Conservation (phyloP, 2,329 filamentous ascomycete genomes). For the Rosellinia necatrix region DNA sequence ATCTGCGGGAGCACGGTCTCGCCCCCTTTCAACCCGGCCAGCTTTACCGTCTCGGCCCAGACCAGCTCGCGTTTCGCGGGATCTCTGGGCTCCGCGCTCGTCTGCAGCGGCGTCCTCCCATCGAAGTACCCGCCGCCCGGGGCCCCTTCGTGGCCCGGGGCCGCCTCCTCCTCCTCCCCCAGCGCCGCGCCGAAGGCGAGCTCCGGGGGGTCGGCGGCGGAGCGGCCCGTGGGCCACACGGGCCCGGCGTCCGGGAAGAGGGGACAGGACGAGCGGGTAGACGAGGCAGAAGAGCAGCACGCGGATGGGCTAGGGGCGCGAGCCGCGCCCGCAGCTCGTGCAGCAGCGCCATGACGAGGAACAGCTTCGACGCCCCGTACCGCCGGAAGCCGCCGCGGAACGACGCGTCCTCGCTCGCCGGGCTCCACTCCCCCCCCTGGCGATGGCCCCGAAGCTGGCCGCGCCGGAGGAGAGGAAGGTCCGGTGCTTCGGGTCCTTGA, state of each 20-base stretch:
- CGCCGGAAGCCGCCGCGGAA: conserved; percentile 31
- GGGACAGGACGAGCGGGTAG: conserved; percentile 5
- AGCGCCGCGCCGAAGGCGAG: not conserved
- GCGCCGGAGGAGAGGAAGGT: conserved; percentile 24
- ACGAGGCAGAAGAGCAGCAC: conserved; percentile 12
- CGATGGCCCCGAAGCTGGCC: conserved; percentile 27
- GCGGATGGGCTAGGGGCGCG: conserved; percentile 11
- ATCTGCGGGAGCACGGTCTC: conserved; percentile 18
- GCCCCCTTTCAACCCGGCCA: conserved; percentile 7
- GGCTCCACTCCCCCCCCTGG: conserved; percentile 34
- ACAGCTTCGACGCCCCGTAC: conserved; percentile 38
- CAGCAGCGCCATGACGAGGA: conserved; percentile 38
- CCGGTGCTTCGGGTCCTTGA: conserved; percentile 25
- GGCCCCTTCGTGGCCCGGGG: too few relatives aligned
- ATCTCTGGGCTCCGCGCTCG: conserved; percentile 12
- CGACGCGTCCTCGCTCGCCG: conserved; percentile 30
- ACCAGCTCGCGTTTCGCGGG: conserved; percentile 12
- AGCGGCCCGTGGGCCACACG: not conserved
- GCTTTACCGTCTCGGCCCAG: conserved; percentile 18
- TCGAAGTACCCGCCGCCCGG: conserved; percentile 16
- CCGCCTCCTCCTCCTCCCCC: not conserved
- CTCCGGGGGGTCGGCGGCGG: not conserved
- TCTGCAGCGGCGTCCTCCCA: conserved; percentile 3
- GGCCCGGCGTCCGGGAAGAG: conserved; percentile 4
- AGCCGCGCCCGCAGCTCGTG: conserved; percentile 36